Evolutionary conservation across 225 moss, liverwort and hornwort species (phyloP), one percentile per base, ranked within the genome.

Genomic region (Sphagnum tenellum): DNA sequence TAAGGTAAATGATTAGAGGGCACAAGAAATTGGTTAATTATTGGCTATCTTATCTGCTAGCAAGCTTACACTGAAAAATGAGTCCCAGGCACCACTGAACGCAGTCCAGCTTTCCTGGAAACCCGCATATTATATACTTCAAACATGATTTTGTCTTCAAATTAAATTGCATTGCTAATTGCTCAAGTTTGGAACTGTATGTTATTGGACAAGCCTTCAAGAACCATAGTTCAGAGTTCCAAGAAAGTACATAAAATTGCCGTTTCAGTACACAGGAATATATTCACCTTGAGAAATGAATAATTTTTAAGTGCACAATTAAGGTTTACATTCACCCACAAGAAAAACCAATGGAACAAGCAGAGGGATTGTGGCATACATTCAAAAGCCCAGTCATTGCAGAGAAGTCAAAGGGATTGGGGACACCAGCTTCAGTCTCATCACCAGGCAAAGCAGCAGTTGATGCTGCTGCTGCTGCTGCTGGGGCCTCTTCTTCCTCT

Each of bases 351-450:
- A 1, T 29, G 29, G 29, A 29, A 29, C 29, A 29, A 29, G 4
- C 8, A 54, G 50, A 61, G 49, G 67, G 55, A 57, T 47, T n/a
- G 2, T 55, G 4, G 45, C 62, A 64, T 78, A 92, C 96, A 78
- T 98, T 92, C 77, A 98, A 70, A 45, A 98, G 96, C 13, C 92
- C 92, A 45, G 96, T 88, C 96, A 98, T 98, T 45, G 96, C 92
- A 56, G 96, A 86, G 71, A 98, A 92, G 70, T 98, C 96, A 62
- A 98, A 98, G 8, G 95, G 86, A 64, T 92, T 95, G 3, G 79
- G 71, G 7, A 61, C 70, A 64, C 83, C 89, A 13, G 81, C 73
- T 44, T 71, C 72, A 64, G 79, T 90, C 8, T 74, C 78, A 48
- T 67, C 74, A 5, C 81, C 83, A 56, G 79, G 65, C 56, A 70